Percentiles rank a stretch among this genome's conserved stretches.
phyloP scores from a whole-genome alignment of 2,329 filamentous ascomycete species.

The Magnaporthiopsis rhizophila region DNA sequence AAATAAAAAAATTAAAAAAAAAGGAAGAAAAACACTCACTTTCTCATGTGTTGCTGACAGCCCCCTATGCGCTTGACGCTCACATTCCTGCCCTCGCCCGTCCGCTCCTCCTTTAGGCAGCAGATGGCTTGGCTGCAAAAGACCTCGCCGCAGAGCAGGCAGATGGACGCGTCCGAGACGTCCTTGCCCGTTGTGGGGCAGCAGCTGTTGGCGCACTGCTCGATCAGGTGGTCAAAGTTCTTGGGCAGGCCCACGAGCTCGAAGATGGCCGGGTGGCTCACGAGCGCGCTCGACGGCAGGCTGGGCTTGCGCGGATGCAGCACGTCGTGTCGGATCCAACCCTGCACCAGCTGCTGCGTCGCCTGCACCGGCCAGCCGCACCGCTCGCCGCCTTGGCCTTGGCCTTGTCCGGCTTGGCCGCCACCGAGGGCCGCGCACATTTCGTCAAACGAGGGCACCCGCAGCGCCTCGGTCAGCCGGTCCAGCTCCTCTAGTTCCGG shows the following conservation, averaged over 20 bases:
- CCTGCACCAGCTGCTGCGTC: conserved; percentile 40
- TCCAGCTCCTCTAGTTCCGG: conserved; percentile 70
- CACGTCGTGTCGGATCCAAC: conserved; percentile 62
- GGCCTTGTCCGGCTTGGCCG: background rate
- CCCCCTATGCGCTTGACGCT: conserved; percentile 54
- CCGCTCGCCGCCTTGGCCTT: conserved; percentile 20
- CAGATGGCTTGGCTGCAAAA: conserved; percentile 93
- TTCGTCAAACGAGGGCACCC: conserved; percentile 70
- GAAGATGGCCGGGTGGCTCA: conserved; percentile 83
- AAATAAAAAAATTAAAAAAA: background rate
- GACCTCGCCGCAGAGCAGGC: conserved; percentile 92
- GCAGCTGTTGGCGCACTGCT: conserved; percentile 74
- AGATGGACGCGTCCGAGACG: conserved; percentile 81
- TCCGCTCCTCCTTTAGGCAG: conserved; percentile 59
- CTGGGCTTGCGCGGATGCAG: conserved; percentile 16
- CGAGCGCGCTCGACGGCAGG: conserved; percentile 29
- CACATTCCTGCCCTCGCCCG: conserved; percentile 29
- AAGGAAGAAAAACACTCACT: conserved; percentile 45
- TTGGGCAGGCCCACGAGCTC: conserved; percentile 88
- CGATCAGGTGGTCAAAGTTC: conserved; percentile 86
- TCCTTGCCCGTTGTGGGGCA: conserved; percentile 91
- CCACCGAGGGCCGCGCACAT: conserved; percentile 58
- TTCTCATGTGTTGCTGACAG: conserved; percentile 81
- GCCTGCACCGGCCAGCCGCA: conserved; percentile 40
- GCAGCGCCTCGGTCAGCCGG: conserved; percentile 68